Evolutionary conservation across 805 yeast species (phyloP).

Genomic region (Candida germanica): DNA sequence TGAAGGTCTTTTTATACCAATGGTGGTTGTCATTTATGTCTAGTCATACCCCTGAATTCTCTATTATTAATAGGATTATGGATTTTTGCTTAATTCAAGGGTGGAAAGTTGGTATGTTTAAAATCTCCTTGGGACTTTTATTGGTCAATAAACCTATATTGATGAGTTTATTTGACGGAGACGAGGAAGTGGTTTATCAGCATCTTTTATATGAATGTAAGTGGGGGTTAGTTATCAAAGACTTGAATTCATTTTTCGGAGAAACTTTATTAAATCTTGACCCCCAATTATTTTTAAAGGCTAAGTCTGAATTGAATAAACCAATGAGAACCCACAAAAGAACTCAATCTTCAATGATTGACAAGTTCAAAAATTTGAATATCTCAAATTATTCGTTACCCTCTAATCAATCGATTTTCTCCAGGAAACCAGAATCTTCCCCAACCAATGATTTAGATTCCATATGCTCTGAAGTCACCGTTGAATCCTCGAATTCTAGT

Average conservation of each 20-base stretch:
- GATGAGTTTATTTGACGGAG: slow-evolving; percentile 30
- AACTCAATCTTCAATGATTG: slow-evolving; percentile 22
- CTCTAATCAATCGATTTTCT: slow-evolving; percentile 11
- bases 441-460: slow-evolving; percentile 22
- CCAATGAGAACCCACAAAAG: slow-evolving; percentile 15
- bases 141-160: slow-evolving; percentile 46
- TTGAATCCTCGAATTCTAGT: slow-evolving; percentile 6
- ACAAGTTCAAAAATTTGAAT: slow-evolving; percentile 27
- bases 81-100: slow-evolving; percentile 54
- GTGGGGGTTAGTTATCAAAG: slow-evolving; percentile 39
- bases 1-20: slow-evolving; percentile 52
- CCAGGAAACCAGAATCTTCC: slow-evolving; percentile 6
- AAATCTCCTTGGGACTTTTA: slow-evolving; percentile 53
- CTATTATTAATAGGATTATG: slow-evolving; percentile 46
- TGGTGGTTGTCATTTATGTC: slow-evolving; percentile 65
- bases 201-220: slow-evolving; percentile 42
- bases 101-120: slow-evolving; percentile 49
- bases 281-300: slow-evolving; percentile 20
- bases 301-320: slow-evolving; percentile 1
- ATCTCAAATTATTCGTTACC: slow-evolving; percentile 13
- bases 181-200: slow-evolving; percentile 43
- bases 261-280: slow-evolving; percentile 36
- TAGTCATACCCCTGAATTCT: slow-evolving; percentile 55
- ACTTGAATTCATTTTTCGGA: slow-evolving; percentile 38
- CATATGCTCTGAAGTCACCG: slow-evolving; percentile 23